phyloP scores from a whole-genome alignment of 1,284 basidiomycete genomes.

The Puccinia triticina region DNA sequence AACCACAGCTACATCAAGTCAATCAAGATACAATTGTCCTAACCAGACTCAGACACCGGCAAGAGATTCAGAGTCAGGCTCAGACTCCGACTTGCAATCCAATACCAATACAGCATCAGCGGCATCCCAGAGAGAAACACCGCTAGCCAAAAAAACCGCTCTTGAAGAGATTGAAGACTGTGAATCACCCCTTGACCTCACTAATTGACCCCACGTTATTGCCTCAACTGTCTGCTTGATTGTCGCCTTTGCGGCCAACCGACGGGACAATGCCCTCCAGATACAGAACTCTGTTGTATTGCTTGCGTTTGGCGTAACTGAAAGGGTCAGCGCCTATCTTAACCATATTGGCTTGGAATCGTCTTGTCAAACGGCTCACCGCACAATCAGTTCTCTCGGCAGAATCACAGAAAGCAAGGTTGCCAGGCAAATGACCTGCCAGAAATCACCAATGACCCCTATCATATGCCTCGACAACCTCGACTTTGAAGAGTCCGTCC shows the following conservation, averaged over 20 bases:
- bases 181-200: neutral
- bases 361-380: neutral
- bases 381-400: neutral
- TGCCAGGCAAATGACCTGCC: too few species aligned
- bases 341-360: slow-evolving; percentile 2
- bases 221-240: neutral
- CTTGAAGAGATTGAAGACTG: too few species aligned
- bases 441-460: neutral
- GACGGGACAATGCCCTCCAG: neutral
- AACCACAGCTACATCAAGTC: too few species aligned
- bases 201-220: neutral
- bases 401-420: neutral
- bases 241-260: neutral
- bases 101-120: neutral
- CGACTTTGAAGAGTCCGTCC: slow-evolving; percentile 5
- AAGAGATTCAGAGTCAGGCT: too few species aligned
- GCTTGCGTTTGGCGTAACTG: neutral
- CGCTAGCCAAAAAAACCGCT: too few species aligned
- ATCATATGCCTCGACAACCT: slow-evolving; percentile 25
- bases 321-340: neutral
- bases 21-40: too few species aligned
- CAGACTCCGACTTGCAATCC: neutral
- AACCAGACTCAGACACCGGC: too few species aligned
- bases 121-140: too few species aligned
- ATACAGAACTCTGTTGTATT: neutral